Evolutionary conservation across 495 filamentous ascomycete species (phyloP), one percentile per base, ranked within the genome.

Genomic region (Penicillium lagena): DNA sequence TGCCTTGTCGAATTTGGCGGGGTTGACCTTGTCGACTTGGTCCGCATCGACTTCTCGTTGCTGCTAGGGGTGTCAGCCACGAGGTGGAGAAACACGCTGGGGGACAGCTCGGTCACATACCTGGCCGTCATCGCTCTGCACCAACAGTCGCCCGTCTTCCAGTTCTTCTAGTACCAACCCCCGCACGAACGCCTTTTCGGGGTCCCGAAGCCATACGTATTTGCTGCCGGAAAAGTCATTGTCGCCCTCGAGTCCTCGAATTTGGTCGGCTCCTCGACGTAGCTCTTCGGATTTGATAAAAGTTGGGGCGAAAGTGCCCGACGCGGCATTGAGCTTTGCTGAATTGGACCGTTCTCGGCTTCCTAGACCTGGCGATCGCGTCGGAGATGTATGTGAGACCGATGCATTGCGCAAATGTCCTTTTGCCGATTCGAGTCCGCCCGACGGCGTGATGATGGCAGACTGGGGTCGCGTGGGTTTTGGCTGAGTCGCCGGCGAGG

Each of bases 181-280:
- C 49, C 89, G 87, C 13, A 96, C 79, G 60, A 99, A 99, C 6
- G 93, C 93, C 46, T 77, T 76, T 56, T 89, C 76, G 1, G 86
- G 73, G 65, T 99, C 89, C 62, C 82, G 82, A 54, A 97, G 69
- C 94, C 94, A 99, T 43, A 99, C 90, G 75, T 96, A 97, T 71
- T 93, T 80, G 64, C 90, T 95, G n/a, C 94, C 94, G 0, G 93
- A 97, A 64, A 99, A 96, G 73, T 97, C 94, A 66, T 93, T 95
- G 58, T 95, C 90, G 37, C 89, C 90, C 62, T 96, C 90, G 40
- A 93, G 83, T 7, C 86, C 84, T 12, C 80, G 77, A 13, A 91
- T 81, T 30, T 76, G 64, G 51, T 94, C 87, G 13, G 77, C 64
- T 12, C 70, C 78, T 31, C 79, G 76, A 45, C 81, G 72, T 53